Percentiles rank a stretch among this genome's conserved stretches.
Evolutionary conservation across 257 asterid species (phyloP).

Genomic region (Misopates orontium): DNA sequence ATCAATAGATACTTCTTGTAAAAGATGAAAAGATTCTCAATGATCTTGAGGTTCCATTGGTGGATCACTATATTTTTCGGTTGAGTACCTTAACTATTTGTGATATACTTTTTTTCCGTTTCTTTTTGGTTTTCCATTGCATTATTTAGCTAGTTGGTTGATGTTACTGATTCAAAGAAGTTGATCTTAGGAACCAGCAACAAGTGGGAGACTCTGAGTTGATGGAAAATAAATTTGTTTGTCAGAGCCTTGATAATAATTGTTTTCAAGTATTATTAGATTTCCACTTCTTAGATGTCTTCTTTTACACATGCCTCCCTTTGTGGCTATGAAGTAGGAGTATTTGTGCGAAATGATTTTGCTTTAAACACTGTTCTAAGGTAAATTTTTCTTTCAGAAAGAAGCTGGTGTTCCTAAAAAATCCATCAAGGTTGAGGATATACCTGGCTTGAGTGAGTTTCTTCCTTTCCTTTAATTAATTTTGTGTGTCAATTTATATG

Average conservation of each 20-base stretch:
- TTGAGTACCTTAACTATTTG: not conserved
- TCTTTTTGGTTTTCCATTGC: not conserved
- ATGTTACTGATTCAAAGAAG: not conserved
- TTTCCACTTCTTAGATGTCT: conserved; percentile 10
- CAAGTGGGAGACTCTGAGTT: not conserved
- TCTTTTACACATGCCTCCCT: not conserved
- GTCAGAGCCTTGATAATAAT: conserved; percentile 11
- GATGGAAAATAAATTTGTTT: conserved; percentile 5
- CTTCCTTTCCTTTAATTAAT: conserved; percentile 23
- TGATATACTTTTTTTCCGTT: not conserved
- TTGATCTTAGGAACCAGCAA: not conserved
- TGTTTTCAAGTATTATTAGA: not conserved
- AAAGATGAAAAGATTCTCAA: not conserved
- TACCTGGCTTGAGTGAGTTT: conserved; percentile 92
- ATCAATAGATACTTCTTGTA: not conserved
- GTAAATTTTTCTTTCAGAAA: conserved; percentile 56
- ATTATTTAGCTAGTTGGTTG: not conserved
- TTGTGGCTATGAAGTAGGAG: conserved; percentile 20
- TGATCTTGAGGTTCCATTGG: not conserved
- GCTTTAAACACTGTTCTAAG: conserved; percentile 14
- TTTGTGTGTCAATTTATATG: conserved; percentile 13
- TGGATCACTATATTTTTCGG: not conserved
- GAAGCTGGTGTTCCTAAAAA: conserved; percentile 94
- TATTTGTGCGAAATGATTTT: not conserved
- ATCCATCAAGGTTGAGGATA: conserved; percentile 78